Conservation (phyloP, 1,284 basidiomycete species). For the Termitomyces sp. region DNA sequence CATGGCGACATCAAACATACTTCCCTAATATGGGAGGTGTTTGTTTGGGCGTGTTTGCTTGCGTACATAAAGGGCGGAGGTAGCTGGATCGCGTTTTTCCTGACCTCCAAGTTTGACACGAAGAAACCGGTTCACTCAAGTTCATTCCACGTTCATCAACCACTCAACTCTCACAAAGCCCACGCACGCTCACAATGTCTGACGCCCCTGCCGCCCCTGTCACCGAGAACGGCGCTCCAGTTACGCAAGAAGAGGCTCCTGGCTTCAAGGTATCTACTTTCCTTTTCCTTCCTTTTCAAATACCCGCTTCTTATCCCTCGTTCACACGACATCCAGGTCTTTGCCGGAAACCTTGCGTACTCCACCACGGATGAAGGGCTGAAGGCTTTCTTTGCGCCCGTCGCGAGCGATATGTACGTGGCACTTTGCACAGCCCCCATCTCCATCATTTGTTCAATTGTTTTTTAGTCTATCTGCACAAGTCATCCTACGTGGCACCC, state of each 20-base stretch:
- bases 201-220: conserved; percentile 78
- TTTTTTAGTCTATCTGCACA: conserved; percentile 61
- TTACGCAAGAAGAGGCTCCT: conserved; percentile 69
- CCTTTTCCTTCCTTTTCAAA: conserved; percentile 15
- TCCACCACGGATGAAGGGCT: conserved; percentile 86
- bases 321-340: conserved; percentile 50
- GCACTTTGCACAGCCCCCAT: conserved; percentile 36
- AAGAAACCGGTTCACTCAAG: conserved; percentile 76
- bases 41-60: conserved; percentile 26
- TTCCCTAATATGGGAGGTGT: conserved; percentile 26
- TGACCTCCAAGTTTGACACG: conserved; percentile 76
- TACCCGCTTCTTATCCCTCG: conserved; percentile 13
- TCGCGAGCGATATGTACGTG: conserved; percentile 76
- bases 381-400: conserved; percentile 81
- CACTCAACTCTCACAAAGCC: conserved; percentile 47
- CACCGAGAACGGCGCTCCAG: conserved; percentile 74
- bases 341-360: conserved; percentile 85
- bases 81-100: conserved; percentile 36
- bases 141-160: conserved; percentile 49
- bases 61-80: conserved; percentile 26
- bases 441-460: conserved; percentile 20
- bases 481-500: conserved; percentile 75
- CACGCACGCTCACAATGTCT: conserved; percentile 65
- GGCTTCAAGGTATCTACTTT: conserved; percentile 61
- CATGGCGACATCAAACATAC: conserved; percentile 28